Evolutionary conservation across 257 asterid genomes (phyloP), one percentile per base, ranked within the genome.

Genomic region (Nicotiana undulata): DNA sequence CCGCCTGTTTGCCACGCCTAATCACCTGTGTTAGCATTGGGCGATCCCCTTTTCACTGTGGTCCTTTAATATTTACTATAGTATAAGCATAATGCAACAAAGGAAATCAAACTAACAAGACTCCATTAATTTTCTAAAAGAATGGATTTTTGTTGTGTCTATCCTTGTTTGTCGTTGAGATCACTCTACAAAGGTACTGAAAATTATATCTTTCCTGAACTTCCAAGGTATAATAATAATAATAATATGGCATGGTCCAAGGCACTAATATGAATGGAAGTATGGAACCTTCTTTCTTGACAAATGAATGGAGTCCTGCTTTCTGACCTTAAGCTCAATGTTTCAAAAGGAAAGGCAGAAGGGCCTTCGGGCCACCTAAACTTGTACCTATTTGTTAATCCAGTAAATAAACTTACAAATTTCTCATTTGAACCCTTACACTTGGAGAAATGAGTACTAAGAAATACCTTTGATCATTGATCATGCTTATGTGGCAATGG

Each of bases 271-370:
- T 64, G 82, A 79, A 79, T 29, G 63, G 77, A 64, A 74, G n/a
- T n/a, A n/a, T n/a, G n/a, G 56, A 63, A 82, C 80, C 74, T 64
- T 80, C 81, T 66, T 28, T 83, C 81, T 40, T 26, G 44, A 60
- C 75, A 84, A 68, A 82, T 60, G 44, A 83, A 87, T 63, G 28
- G 81, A 56, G 9, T 32, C 66, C 66, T 78, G 70, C 28, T 26
- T 34, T 18, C 77, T 40, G 74, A 9, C n/a, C 77, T 34, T 64
- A 56, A 44, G 61, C 79, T 16, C 13, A 24, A 59, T 79, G 58
- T 49, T 5, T 90, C 78, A 94, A 76, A 66, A 84, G 18, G 99
- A 31, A 31, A 32, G 32, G 32, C 4, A 29, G 2, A 29, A 29
- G 3, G 32, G 32, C 32, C 32, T 29, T 4, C 32, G 5, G 5